Conservation (phyloP, 2,329 filamentous ascomycete species). For the Macrophomina phaseolina region DNA sequence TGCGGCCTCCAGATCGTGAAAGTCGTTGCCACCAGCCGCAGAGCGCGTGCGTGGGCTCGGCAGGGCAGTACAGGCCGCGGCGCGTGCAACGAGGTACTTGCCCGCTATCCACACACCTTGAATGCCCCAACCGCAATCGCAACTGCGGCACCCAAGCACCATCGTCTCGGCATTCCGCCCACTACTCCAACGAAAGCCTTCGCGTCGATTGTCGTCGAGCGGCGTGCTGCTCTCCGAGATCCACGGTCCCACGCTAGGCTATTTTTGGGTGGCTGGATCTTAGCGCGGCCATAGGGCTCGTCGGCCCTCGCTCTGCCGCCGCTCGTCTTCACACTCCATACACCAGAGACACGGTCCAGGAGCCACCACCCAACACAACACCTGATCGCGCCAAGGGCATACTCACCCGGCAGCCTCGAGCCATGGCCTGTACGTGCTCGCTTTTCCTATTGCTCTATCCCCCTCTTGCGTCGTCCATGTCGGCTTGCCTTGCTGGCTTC, state of each 20-base stretch:
- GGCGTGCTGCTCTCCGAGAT: not conserved
- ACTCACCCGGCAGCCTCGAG: conserved; percentile 49
- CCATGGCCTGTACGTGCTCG: conserved; percentile 65
- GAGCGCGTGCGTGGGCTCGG: conserved; percentile 20
- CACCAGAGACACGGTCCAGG: conserved; percentile 25
- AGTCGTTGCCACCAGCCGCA: conserved; percentile 11
- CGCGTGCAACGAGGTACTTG: conserved; percentile 16
- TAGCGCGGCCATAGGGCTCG: conserved; percentile 21
- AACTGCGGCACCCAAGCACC: not conserved
- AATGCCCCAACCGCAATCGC: conserved; percentile 6
- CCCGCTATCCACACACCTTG: not conserved
- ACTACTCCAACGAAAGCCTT: not conserved
- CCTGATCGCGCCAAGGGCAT: conserved; percentile 15
- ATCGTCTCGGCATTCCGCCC: not conserved
- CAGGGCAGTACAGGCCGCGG: conserved; percentile 1
- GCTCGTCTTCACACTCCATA: conserved; percentile 26
- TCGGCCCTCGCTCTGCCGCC: conserved; percentile 18
- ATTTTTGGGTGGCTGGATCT: conserved; percentile 21
- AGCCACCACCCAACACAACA: conserved; percentile 26
- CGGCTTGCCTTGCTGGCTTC: conserved; percentile 31
- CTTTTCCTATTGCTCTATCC: conserved; percentile 41
- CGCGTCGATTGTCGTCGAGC: not conserved
- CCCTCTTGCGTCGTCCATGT: conserved; percentile 29
- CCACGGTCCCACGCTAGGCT: conserved; percentile 7
- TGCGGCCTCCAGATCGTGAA: not conserved